Evolutionary conservation across 2,329 filamentous ascomycete species (phyloP).

Genomic region (Diaporthe sp.): DNA sequence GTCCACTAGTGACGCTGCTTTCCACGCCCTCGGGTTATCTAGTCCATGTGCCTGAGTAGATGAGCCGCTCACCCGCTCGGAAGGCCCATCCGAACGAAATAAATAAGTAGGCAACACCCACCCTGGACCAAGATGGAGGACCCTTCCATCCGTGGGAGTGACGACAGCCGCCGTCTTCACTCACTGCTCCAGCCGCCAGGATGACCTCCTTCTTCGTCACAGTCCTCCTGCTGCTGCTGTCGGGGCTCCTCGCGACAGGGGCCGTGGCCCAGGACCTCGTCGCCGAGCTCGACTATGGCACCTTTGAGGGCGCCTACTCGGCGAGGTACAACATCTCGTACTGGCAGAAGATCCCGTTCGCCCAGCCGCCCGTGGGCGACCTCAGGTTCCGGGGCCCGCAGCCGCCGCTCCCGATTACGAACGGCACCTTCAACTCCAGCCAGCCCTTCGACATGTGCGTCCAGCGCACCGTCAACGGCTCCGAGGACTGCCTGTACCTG

Average conservation of each 20-base stretch:
- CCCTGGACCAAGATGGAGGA: slow-evolving; percentile 1
- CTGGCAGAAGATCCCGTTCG: slow-evolving; percentile 73
- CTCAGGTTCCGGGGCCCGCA: slow-evolving; percentile 75
- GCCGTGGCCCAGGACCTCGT: slow-evolving; percentile 49
- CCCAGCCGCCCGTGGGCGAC: slow-evolving; percentile 67
- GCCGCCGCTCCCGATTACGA: slow-evolving; percentile 62
- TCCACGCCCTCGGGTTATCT: slow-evolving; percentile 37
- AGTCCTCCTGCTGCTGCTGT: slow-evolving; percentile 6
- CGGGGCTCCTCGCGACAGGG: slow-evolving; percentile 2
- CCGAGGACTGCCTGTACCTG: slow-evolving; percentile 74
- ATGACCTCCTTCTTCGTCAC: slow-evolving; percentile 19
- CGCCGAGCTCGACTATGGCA: slow-evolving; percentile 62
- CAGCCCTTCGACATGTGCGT: slow-evolving; percentile 71
- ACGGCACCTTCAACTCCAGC: slow-evolving; percentile 68
- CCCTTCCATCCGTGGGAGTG: not conserved
- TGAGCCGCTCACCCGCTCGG: not conserved
- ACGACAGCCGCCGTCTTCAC: slow-evolving; percentile 1
- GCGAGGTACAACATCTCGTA: slow-evolving; percentile 69
- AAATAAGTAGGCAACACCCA: not conserved
- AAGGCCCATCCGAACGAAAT: not conserved
- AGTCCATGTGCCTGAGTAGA: not conserved
- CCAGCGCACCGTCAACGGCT: slow-evolving; percentile 68
- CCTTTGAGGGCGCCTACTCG: slow-evolving; percentile 67
- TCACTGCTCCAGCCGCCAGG: not conserved
- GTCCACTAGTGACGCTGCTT: not conserved